Base-by-base conservation (phyloP, 2,329 filamentous ascomycete species). In the Coniochaeta ligniaria region DNA sequence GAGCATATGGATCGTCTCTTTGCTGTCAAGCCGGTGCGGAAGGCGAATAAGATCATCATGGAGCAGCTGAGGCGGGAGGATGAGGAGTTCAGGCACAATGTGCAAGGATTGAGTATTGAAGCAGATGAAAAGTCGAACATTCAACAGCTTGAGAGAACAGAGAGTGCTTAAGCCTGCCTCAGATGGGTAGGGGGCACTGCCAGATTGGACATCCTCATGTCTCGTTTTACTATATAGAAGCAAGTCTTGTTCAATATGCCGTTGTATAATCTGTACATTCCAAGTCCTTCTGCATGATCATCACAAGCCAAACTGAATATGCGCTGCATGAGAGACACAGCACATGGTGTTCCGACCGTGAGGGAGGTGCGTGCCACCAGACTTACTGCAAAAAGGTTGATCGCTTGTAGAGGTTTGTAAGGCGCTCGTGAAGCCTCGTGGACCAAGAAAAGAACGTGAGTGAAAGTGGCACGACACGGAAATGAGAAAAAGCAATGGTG, bases 1-100 rank as follows among this genome's bases (percentile, higher is more conserved):
- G 87, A 90, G 71, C 78, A 78, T 33, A 87, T 89, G 78, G 86
- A 89, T 68, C 75, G 78, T 6, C 74, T 90, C 1, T 89, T 89
- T 67, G 75, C 77, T 50, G 67, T 73, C 26, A 78, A 75, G 71
- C 80, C 80, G 1, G 69, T 77, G 2, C 70, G 74, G 66, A 71
- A 71, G 58, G 80, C 81, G 0, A 76, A 83, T 67, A 65, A 65
- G 55, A 62, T 66, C 14, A 63, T 83, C 59, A 77, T 83, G 73
- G 73, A 72, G 2, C 75, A 80, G 63, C 72, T 83, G 20, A 62
- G 63, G 17, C 43, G 61, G 16, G 68, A 73, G 20, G 74, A 77
- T 7, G 69, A 70, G 35, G 70, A 73, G 62, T 74, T 72, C 60
- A 65, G 73, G n/a, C 66, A 70, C 20, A 66, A 66, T 45, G 60